Evolutionary conservation across 169 alveolate genomes (phyloP).

Genomic region (Eimeria zaria): DNA sequence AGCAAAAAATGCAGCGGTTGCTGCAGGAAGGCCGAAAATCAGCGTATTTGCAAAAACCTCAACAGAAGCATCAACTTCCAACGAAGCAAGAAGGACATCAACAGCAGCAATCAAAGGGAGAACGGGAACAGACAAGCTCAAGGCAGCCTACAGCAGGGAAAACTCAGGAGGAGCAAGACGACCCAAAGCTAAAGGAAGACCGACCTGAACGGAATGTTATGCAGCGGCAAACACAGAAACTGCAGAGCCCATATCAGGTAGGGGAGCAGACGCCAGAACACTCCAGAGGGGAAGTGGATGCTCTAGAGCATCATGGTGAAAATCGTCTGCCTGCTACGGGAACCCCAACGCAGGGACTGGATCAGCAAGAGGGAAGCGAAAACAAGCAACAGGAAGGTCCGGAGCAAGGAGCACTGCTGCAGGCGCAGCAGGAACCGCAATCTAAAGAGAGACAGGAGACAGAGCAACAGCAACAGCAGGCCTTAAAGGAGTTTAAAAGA

Average conservation of each 20-base stretch:
- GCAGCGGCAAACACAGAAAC: background rate
- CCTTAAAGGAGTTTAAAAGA: background rate
- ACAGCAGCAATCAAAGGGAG: background rate
- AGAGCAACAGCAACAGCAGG: slow-evolving; percentile 20
- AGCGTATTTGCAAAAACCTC: background rate
- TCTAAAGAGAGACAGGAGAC: background rate
- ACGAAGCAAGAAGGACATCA: background rate
- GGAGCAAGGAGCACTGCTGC: background rate
- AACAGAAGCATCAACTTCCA: slow-evolving; percentile 18
- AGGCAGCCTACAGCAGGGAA: background rate
- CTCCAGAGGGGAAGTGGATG: background rate
- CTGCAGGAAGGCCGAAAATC: background rate
- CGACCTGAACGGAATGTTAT: background rate
- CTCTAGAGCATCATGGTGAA: background rate
- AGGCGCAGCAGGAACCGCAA: background rate
- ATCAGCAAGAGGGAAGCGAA: background rate
- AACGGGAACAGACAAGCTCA: background rate
- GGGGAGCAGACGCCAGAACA: background rate
- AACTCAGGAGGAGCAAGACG: background rate
- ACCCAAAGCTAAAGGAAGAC: background rate
- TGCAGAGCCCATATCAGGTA: background rate
- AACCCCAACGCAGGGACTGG: background rate
- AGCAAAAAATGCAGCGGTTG: slow-evolving; percentile 10
- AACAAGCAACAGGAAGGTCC: background rate
- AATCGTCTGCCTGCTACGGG: background rate